A percentile compares a stretch with the other conserved stretches of the same genome.
phyloP scores from a whole-genome alignment of 2,329 filamentous ascomycete genomes.

The Dactylellina cionopaga region DNA sequence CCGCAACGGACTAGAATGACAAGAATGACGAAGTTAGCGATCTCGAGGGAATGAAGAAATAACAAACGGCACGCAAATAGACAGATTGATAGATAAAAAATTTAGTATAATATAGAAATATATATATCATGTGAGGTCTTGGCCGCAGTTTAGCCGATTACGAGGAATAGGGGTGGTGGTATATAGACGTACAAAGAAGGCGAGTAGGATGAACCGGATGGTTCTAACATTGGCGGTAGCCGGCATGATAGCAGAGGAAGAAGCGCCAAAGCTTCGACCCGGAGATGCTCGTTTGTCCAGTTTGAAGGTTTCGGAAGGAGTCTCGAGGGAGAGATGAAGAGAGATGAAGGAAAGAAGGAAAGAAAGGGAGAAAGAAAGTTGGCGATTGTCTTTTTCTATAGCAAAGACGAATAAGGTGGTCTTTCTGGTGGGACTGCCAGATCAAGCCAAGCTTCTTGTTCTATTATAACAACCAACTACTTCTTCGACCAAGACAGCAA shows the following conservation, averaged over 20 bases:
- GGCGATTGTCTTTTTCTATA: background rate
- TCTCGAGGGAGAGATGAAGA: background rate
- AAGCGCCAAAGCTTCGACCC: constrained; percentile 53
- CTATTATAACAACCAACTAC: no score
- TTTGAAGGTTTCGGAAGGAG: constrained; percentile 6
- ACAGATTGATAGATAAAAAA: no score
- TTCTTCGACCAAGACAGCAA: no score
- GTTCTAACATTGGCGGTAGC: constrained; percentile 55
- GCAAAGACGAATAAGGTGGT: background rate
- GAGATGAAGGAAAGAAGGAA: background rate
- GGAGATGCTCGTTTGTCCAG: constrained; percentile 22
- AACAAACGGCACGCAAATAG: background rate
- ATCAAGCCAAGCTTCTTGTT: no score
- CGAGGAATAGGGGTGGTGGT: background rate
- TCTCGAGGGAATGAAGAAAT: no score
- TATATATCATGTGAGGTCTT: no score
- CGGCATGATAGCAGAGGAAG: constrained; percentile 50
- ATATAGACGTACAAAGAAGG: constrained; percentile 76
- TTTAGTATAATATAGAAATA: no score
- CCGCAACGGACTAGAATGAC: constrained; percentile 53
- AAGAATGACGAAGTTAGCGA: background rate
- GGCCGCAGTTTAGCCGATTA: constrained; percentile 22
- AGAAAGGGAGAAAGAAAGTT: background rate
- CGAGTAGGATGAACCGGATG: constrained; percentile 77
- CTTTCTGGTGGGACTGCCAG: background rate